Percentiles rank a stretch among this genome's conserved stretches.
Conservation (phyloP, 1,139 yeast genomes). For the Suhomyces bokatorum region DNA sequence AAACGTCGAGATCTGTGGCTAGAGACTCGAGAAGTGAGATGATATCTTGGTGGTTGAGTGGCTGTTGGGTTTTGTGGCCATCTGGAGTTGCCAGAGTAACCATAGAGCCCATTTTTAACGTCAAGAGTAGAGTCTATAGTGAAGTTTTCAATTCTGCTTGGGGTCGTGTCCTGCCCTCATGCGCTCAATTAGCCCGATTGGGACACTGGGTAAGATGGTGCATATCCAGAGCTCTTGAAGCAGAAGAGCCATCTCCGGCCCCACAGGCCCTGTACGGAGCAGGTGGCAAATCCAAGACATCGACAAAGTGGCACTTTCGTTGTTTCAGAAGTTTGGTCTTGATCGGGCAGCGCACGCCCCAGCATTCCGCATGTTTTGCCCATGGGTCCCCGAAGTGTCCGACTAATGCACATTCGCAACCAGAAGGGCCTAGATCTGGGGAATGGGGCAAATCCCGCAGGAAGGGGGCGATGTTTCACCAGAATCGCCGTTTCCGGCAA, state of each 20-base stretch:
- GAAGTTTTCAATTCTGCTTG: background rate
- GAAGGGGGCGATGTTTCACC: too few species aligned
- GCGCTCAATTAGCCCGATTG: slow-evolving; percentile 1
- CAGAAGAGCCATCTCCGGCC: too few species aligned
- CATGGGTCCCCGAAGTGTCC: too few species aligned
- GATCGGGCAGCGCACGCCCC: too few species aligned
- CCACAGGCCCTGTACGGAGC: too few species aligned
- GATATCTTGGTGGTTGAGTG: slow-evolving; percentile 15
- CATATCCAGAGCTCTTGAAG: background rate
- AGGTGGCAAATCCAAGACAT: too few species aligned
- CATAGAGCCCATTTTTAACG: background rate
- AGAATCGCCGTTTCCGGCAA: too few species aligned
- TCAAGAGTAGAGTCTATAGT: background rate
- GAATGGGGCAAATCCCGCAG: too few species aligned
- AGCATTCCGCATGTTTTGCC: too few species aligned
- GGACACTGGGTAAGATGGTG: background rate
- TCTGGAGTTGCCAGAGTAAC: background rate
- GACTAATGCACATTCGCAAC: too few species aligned
- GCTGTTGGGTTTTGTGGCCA: slow-evolving; percentile 12
- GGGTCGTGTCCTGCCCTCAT: background rate
- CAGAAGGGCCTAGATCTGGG: too few species aligned
- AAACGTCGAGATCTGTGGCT: slow-evolving; percentile 20
- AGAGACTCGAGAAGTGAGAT: slow-evolving; percentile 18
- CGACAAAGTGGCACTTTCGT: background rate
- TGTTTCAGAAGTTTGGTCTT: too few species aligned